Percentiles rank a stretch among this genome's conserved stretches.
Evolutionary conservation across 257 asterid genomes (phyloP).

Genomic region (Solanum piurae): DNA sequence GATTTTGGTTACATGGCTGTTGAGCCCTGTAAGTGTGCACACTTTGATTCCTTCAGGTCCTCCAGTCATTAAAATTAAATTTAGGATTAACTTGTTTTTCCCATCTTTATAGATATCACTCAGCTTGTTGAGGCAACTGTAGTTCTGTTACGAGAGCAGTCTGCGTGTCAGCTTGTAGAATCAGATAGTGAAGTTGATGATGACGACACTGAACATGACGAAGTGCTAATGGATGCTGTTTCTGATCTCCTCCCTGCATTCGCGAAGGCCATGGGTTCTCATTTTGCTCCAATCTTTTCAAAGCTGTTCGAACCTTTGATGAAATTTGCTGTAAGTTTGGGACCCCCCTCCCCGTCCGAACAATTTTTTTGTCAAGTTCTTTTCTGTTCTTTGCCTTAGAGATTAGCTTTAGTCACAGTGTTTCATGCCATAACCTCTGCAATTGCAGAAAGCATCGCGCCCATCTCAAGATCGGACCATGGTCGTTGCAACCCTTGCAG

Average conservation of each 20-base stretch:
- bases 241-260: constrained; percentile 96
- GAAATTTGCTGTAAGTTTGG: constrained; percentile 71
- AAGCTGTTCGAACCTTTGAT: constrained; percentile 77
- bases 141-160: constrained; percentile 69
- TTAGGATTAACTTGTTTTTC: background rate
- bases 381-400: background rate
- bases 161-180: constrained; percentile 74
- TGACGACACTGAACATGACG: constrained; percentile 84
- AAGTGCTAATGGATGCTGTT: constrained; percentile 99
- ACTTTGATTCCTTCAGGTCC: constrained; percentile 2
- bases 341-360: background rate
- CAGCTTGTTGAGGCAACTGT: constrained; percentile 69
- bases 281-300: constrained; percentile 74
- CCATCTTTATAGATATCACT: constrained; percentile 38
- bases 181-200: constrained; percentile 79
- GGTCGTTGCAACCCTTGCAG: constrained; percentile 99
- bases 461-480: constrained; percentile 89
- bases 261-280: constrained; percentile 85
- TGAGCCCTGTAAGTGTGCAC: constrained; percentile 73
- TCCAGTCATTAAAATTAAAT: background rate
- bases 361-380: background rate
- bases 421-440: background rate
- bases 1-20: constrained; percentile 79
- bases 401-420: background rate
- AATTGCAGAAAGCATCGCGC: constrained; percentile 73